Conservation (phyloP, 2,329 filamentous ascomycete species). For the Aureobasidium sp. region DNA sequence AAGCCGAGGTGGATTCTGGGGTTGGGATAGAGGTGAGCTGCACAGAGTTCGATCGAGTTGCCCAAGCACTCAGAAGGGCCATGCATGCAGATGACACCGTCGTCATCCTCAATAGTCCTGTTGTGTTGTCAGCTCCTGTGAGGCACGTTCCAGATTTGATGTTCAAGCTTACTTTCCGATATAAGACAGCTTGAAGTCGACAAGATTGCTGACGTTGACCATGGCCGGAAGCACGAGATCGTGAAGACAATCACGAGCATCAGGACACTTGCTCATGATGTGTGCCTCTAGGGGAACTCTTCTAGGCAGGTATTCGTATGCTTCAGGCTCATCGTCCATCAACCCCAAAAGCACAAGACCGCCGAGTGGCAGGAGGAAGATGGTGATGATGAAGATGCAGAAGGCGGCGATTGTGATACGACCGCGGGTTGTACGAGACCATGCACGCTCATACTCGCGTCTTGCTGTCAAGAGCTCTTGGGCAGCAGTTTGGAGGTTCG, state of each 20-base stretch:
- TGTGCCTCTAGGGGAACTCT: constrained; percentile 80
- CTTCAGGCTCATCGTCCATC: constrained; percentile 22
- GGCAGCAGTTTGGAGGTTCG: constrained; percentile 9
- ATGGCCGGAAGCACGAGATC: constrained; percentile 79
- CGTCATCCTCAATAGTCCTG: constrained; percentile 59
- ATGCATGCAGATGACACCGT: constrained; percentile 82
- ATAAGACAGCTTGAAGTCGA: constrained; percentile 85
- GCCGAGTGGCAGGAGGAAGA: constrained; percentile 24
- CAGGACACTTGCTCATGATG: constrained; percentile 92
- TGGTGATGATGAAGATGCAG: constrained; percentile 27
- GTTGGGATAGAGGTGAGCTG: constrained; percentile 71
- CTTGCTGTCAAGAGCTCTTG: constrained; percentile 25
- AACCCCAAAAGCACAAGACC: constrained; percentile 22
- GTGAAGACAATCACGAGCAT: constrained; percentile 75
- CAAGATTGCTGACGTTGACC: constrained; percentile 72
- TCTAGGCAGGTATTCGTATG: constrained; percentile 16
- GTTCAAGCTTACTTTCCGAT: constrained; percentile 62
- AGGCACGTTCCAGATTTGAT: background rate
- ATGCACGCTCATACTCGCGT: constrained; percentile 28
- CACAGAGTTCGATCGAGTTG: constrained; percentile 91
- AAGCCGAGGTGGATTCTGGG: constrained; percentile 88
- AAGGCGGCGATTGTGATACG: constrained; percentile 22
- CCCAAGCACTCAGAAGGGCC: constrained; percentile 87
- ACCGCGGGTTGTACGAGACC: constrained; percentile 26
- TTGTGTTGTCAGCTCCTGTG: background rate